phyloP scores from a whole-genome alignment of 2,329 filamentous ascomycete genomes.

The Fusarium avenaceum region DNA sequence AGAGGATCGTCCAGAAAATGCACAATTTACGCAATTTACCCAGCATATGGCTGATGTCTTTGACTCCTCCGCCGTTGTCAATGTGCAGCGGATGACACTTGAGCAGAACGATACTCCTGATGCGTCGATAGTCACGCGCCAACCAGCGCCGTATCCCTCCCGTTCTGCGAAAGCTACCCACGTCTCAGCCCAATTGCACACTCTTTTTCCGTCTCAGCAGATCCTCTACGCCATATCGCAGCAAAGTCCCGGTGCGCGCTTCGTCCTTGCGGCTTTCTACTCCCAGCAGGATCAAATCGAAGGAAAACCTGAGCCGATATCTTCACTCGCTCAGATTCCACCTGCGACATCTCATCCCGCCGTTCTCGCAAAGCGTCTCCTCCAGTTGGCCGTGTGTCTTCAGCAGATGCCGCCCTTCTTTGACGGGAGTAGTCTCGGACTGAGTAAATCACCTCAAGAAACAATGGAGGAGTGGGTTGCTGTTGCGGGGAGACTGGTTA shows the following conservation, averaged over 20 bases:
- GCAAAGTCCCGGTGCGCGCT: conserved; percentile 43
- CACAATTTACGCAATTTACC: conserved; percentile 49
- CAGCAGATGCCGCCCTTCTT: conserved; percentile 59
- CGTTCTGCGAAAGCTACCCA: conserved; percentile 29
- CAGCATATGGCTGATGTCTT: conserved; percentile 43
- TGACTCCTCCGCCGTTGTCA: conserved; percentile 37
- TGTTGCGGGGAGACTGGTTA: conserved; percentile 57
- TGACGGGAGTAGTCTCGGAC: conserved; percentile 46
- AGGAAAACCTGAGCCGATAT: conserved; percentile 52
- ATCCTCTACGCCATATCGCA: conserved; percentile 45
- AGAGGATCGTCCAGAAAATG: conserved; percentile 5
- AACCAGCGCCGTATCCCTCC: conserved; percentile 3
- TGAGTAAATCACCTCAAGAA: conserved; percentile 34
- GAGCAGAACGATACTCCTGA: conserved; percentile 4
- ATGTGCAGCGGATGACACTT: conserved; percentile 41
- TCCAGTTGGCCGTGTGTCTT: conserved; percentile 61
- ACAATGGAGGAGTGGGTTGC: conserved; percentile 51
- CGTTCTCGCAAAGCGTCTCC: conserved; percentile 61
- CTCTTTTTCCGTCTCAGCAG: conserved; percentile 42
- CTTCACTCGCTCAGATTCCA: conserved; percentile 44
- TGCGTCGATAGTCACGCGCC: conserved; percentile 5
- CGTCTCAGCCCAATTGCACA: conserved; percentile 39
- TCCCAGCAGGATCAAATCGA: conserved; percentile 51
- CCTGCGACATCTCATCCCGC: conserved; percentile 62
- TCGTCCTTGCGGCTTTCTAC: conserved; percentile 49